Evolutionary conservation across 2,329 filamentous ascomycete species (phyloP), one percentile per base, ranked within the genome.

Genomic region (Aquanectria penicillioides): DNA sequence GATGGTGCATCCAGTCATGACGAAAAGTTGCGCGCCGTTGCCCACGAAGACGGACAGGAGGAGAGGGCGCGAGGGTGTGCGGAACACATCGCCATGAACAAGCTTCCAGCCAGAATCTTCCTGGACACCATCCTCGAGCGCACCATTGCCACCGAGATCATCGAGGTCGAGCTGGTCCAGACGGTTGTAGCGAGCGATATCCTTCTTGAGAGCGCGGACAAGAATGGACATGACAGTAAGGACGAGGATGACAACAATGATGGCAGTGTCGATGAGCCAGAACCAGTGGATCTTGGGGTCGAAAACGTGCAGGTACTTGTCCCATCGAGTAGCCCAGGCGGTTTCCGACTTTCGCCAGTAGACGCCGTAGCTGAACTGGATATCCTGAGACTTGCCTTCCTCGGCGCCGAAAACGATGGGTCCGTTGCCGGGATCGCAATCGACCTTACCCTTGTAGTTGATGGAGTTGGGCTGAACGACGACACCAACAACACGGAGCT

Each of bases 261-360:
- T 89, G 46, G 95, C 92, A 29, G 94, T 97, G 77, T 97, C 97
- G 78, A 98, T 91, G 46, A 99, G 87, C 59, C 94, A 97, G 81
- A 98, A 97, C 95, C 95, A 99, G 77, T 99, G 95, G 69, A 99
- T 98, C 81, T 95, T 96, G 49, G 95, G 94, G 75, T 98, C 94
- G 73, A 94, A 96, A 25, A 99, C 94, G 72, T 98, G 94, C 29
- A 99, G 84, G 74, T 98, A 98, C 78, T 97, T 98, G 82, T 99
- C 95, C 95, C 95, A 99, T 64, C 95, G 87, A 11, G 95, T 99
- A 23, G 95, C 95, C 89, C 97, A 99, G 1, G 91, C 92, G 2
- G 94, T 98, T 1, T 84, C 73, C 1, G 93, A 97, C 66, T 88
- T 86, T 56, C 84, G 86, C 95, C 95, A 99, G 77, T 89, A 91